Base-by-base conservation (phyloP, 176 grass and related monocot genomes). In the Carex myosuroides region DNA sequence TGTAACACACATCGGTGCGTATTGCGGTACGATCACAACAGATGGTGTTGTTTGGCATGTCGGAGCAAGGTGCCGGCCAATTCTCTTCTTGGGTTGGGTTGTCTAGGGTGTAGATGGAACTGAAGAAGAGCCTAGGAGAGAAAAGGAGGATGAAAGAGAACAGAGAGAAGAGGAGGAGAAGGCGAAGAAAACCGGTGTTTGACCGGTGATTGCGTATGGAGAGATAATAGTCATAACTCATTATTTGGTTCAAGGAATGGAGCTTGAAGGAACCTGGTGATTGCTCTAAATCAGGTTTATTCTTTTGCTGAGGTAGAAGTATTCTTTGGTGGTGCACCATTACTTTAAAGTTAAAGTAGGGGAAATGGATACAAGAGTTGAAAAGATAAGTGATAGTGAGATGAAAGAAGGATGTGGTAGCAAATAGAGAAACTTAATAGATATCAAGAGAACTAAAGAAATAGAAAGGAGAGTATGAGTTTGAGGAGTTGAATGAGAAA, bases 241-340 rank as follows among this genome's bases (percentile, higher is more conserved):
- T 72, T 14, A 74, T 60, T 24, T 74, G 68, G 53, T 85, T 76
- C 24, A 60, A 74, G 13, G 70, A 72, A 13, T 85, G 83, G 26
- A 72, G n/a, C 67, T 85, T 76, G 66, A 74, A 72, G 18, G 83
- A 76, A 35, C n/a, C 83, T 77, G 60, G 64, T 54, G 63, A 24
- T 76, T 41, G 73, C 58, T 37, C 81, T 18, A 32, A 53, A 13
- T 84, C 70, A 21, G 17, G 53, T 52, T 80, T 39, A 39, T 39
- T 32, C 71, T 48, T 72, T 20, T 83, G 78, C 13, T 83, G 86
- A 39, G 26, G 54, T 9, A 88, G 91, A 54, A 92, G 83, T 67
- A 26, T 60, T 22, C 57, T 82, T 54, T 80, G 70, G 13, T 86
- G 83, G 84, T 93, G 86, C 59, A 88, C 80, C 91, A 93, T 93